A percentile compares a stretch with the other conserved stretches of the same genome.
These are phyloP conservation scores for Paecilomyces sp. DNA, from an alignment of 2,329 filamentous ascomycete species.

Conservation along the genomic window DNA sequence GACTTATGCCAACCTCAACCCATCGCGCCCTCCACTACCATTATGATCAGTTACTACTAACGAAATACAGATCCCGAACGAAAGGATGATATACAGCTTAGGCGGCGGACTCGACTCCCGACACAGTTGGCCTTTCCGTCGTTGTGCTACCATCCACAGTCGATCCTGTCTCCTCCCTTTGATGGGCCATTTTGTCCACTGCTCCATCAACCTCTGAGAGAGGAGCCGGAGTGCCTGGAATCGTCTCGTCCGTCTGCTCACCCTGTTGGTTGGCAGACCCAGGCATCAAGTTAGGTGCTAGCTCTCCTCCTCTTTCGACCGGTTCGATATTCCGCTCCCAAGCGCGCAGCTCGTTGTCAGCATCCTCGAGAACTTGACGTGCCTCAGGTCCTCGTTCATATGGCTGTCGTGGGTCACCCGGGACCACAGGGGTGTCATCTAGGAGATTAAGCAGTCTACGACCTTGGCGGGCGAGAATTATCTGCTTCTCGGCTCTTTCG, in stretches of 20 bases:
- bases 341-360: constrained; percentile 75
- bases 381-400: constrained; percentile 64
- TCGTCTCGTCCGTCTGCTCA: constrained; percentile 5
- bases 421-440: constrained; percentile 83
- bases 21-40: not conserved
- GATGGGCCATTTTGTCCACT: not conserved
- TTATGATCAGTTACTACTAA: not conserved
- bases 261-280: constrained; percentile 2
- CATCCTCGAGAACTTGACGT: constrained; percentile 82
- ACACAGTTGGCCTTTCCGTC: not conserved
- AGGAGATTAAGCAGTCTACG: constrained; percentile 76
- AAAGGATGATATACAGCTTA: not conserved
- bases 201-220: not conserved
- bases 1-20: not conserved
- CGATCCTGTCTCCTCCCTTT: not conserved
- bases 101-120: not conserved
- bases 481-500: constrained; percentile 94
- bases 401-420: constrained; percentile 66
- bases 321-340: constrained; percentile 59
- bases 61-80: not conserved
- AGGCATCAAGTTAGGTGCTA: constrained; percentile 38
- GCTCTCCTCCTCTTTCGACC: constrained; percentile 41
- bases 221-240: not conserved
- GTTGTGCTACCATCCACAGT: not conserved
- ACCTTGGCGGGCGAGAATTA: constrained; percentile 85